Conservation (phyloP, 106 monocot species). For the Dendrobium chrysotoxum region DNA sequence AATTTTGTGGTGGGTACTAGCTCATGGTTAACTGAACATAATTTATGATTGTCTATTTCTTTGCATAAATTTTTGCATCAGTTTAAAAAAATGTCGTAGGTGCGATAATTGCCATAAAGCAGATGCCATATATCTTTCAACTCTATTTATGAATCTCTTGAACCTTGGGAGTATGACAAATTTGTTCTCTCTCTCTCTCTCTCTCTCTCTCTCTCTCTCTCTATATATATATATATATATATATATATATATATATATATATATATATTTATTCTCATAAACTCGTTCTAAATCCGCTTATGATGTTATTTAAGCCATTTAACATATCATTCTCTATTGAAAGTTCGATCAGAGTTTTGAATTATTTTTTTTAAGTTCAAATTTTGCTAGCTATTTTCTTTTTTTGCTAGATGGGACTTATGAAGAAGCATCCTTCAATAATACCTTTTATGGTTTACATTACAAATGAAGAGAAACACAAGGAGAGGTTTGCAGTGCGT, state of each 20-base stretch:
- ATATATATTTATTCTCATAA: no score
- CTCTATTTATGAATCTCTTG: not conserved
- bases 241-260: no score
- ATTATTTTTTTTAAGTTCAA: not conserved
- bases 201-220: no score
- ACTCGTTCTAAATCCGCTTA: not conserved
- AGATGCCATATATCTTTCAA: not conserved
- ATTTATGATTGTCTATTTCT: not conserved
- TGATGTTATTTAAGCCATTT: not conserved
- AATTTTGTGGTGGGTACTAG: slow-evolving; percentile 53
- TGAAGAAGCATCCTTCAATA: slow-evolving; percentile 76
- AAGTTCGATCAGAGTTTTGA: not conserved
- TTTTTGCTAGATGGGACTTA: slow-evolving; percentile 54
- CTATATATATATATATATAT: no score
- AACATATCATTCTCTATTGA: not conserved
- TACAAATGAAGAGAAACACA: slow-evolving; percentile 57
- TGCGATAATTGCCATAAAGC: not conserved
- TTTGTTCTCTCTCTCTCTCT: no score
- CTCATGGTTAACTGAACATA: not conserved
- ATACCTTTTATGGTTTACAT: slow-evolving; percentile 69
- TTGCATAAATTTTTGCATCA: not conserved
- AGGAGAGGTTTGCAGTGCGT: slow-evolving; percentile 68
- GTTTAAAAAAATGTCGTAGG: not conserved
- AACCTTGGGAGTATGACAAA: no score
- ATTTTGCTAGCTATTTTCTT: not conserved